A percentile compares a stretch with the other conserved stretches of the same genome.
These are phyloP conservation scores for Leishmania amazonensis DNA, from an alignment of 208 protist genomes.

Conservation along the genomic window DNA sequence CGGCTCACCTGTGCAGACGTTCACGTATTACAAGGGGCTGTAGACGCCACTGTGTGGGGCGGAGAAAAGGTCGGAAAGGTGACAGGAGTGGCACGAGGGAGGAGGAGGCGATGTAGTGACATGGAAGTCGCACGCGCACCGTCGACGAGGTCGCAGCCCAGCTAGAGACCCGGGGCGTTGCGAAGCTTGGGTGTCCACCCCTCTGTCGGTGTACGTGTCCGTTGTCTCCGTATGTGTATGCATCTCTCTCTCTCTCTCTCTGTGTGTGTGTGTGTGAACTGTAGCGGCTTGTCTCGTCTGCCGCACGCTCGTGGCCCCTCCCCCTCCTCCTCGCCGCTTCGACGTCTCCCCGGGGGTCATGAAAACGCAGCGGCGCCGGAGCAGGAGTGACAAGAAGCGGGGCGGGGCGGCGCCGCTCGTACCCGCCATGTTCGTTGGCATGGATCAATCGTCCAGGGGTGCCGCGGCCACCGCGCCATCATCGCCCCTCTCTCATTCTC, in stretches of 20 bases:
- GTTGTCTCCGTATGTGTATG: not conserved
- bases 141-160: not conserved
- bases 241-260: not conserved
- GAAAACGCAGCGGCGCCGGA: too few relatives aligned
- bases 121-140: not conserved
- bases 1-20: constrained; percentile 62
- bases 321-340: too few relatives aligned
- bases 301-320: too few relatives aligned
- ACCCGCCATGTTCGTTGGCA: too few relatives aligned
- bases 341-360: too few relatives aligned
- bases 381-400: too few relatives aligned
- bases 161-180: not conserved
- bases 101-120: not conserved
- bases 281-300: too few relatives aligned
- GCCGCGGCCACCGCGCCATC: too few relatives aligned
- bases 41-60: constrained; percentile 21
- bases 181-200: not conserved
- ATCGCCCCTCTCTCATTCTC: not conserved
- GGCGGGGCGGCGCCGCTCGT: too few relatives aligned
- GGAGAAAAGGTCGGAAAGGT: not conserved
- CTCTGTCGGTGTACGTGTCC: not conserved
- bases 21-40: constrained; percentile 88
- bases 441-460: too few relatives aligned
- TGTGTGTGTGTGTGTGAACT: not conserved
- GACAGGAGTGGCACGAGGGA: too few relatives aligned